A percentile compares a stretch with the other conserved stretches of the same genome.
Conservation (phyloP, 192 early-diverging fungal genomes). For the Phycomyces blakesleeanus region DNA sequence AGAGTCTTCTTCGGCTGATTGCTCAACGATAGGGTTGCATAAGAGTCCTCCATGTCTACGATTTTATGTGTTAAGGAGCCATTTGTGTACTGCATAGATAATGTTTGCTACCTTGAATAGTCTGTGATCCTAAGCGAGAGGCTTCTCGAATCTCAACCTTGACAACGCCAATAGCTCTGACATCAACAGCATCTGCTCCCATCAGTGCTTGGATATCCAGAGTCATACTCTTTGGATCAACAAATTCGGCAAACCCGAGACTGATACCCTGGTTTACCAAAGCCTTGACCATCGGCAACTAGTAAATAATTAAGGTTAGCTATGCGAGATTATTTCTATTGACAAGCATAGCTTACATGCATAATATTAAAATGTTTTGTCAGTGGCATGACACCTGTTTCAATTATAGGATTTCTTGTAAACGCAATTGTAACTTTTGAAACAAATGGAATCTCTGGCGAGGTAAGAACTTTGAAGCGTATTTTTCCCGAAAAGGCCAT, state of each 20-base stretch:
- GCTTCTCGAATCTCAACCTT: conserved; percentile 30
- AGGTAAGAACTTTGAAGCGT: conserved; percentile 28
- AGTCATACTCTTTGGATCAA: conserved; percentile 31
- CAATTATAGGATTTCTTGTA: conserved; percentile 21
- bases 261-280: conserved; percentile 24
- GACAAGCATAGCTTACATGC: no score
- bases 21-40: conserved; percentile 20
- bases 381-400: conserved; percentile 29
- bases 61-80: background rate
- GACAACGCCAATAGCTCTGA: conserved; percentile 24
- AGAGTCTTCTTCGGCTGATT: conserved; percentile 19
- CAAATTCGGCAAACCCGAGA: conserved; percentile 14
- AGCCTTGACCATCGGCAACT: conserved; percentile 22
- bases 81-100: background rate
- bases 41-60: conserved; percentile 26
- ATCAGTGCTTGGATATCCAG: conserved; percentile 19
- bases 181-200: conserved; percentile 8
- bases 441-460: conserved; percentile 26
- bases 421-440: conserved; percentile 24
- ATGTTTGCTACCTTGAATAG: conserved; percentile 7
- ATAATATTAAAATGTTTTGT: conserved; percentile 32
- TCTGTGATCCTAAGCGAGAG: background rate
- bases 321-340: no score
- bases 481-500: conserved; percentile 23
- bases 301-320: no score